Evolutionary conservation across 2,329 filamentous ascomycete genomes (phyloP).

Genomic region (Arthrinium phaeospermum): DNA sequence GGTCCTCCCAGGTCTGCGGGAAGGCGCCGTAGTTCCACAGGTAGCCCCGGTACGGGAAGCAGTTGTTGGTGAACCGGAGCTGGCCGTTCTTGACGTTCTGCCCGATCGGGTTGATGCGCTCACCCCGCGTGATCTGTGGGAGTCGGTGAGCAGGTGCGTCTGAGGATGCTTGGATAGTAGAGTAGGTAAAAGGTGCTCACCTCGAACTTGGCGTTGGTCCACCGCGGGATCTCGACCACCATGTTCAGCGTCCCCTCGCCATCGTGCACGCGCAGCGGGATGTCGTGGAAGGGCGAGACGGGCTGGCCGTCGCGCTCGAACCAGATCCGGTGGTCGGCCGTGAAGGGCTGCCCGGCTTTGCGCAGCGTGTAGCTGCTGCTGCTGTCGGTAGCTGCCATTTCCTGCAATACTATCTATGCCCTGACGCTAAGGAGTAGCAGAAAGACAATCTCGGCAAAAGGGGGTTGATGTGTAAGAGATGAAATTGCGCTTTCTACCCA

Average conservation of each 20-base stretch:
- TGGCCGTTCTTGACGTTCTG: constrained; percentile 99
- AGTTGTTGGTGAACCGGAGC: constrained; percentile 96
- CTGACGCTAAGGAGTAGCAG: neutral
- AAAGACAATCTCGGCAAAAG: neutral
- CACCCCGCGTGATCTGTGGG: constrained; percentile 90
- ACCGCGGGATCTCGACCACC: constrained; percentile 96
- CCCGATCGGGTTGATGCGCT: constrained; percentile 95
- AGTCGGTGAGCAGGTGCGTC: constrained; percentile 3
- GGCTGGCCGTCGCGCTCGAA: constrained; percentile 93
- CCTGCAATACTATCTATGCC: neutral
- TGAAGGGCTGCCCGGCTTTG: constrained; percentile 86
- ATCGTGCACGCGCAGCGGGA: constrained; percentile 93
- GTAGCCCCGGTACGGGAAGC: constrained; percentile 99
- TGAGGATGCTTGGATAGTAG: no score
- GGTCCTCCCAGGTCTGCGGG: constrained; percentile 98
- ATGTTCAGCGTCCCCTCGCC: constrained; percentile 95
- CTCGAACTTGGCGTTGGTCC: constrained; percentile 98
- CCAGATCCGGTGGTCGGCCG: constrained; percentile 92
- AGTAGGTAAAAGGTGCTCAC: no score
- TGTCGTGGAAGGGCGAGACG: constrained; percentile 94
- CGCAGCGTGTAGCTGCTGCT: constrained; percentile 72
- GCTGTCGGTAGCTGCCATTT: constrained; percentile 52
- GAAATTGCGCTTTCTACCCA: neutral
- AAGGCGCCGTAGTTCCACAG: constrained; percentile 99
- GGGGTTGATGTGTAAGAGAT: neutral